phyloP scores from a whole-genome alignment of 148 eudicot species.

The Cornus suecica region DNA sequence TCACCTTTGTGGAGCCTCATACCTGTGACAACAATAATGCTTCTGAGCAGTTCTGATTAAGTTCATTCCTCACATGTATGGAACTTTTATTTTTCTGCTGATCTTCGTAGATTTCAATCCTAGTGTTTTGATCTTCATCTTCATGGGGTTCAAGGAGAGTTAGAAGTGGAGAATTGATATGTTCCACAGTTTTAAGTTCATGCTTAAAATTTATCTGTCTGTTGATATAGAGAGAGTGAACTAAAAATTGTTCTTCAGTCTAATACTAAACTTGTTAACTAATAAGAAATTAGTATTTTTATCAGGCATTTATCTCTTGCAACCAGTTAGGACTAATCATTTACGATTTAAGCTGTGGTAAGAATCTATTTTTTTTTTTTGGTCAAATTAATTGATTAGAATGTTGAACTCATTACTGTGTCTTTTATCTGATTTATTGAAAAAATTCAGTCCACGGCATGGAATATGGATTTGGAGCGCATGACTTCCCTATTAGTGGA shows the following conservation, averaged over 20 bases:
- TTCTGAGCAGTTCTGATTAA: not conserved
- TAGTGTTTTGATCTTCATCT: not conserved
- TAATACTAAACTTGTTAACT: no score
- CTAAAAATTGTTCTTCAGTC: no score
- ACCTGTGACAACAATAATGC: not conserved
- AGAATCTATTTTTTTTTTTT: not conserved
- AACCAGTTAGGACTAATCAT: not conserved
- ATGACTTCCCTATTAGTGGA: slow-evolving; percentile 72
- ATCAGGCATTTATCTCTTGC: not conserved
- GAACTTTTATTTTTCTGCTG: not conserved
- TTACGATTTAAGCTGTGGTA: not conserved
- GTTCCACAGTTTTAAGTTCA: not conserved
- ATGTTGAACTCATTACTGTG: not conserved
- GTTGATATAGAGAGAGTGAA: not conserved
- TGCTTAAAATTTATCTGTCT: not conserved
- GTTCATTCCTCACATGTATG: not conserved
- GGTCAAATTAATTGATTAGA: not conserved
- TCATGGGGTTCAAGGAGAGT: not conserved
- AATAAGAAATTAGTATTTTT: no score
- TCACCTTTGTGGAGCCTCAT: no score
- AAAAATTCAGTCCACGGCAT: slow-evolving; percentile 64
- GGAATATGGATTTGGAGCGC: slow-evolving; percentile 94
- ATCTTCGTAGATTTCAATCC: not conserved
- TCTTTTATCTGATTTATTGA: slow-evolving; percentile 5
- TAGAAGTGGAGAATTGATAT: not conserved